These are phyloP conservation scores for Pseudopyricularia javanii DNA, from an alignment of 2,329 filamentous ascomycete genomes.

Conservation along the genomic window DNA sequence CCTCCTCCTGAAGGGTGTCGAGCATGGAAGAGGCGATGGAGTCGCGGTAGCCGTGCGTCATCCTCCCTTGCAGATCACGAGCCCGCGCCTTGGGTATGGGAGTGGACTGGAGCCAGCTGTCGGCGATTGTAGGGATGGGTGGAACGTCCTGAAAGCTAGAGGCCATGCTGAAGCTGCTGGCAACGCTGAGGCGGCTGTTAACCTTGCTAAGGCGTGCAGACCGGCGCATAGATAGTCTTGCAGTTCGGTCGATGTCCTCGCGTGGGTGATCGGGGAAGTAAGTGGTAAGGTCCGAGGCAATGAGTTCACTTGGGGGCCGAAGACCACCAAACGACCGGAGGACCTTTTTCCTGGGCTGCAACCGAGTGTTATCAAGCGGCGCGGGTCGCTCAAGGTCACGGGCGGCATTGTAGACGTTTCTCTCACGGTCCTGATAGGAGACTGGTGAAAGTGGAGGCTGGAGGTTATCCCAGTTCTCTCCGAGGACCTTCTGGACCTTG, in stretches of 20 bases:
- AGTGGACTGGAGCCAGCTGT: constrained; percentile 68
- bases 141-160: constrained; percentile 89
- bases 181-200: constrained; percentile 84
- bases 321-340: constrained; percentile 79
- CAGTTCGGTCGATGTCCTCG: constrained; percentile 91
- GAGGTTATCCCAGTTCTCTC: constrained; percentile 71
- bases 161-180: constrained; percentile 84
- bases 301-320: constrained; percentile 89
- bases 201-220: constrained; percentile 86
- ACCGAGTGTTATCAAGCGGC: constrained; percentile 24
- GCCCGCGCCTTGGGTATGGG: constrained; percentile 37
- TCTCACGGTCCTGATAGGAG: constrained; percentile 57
- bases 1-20: constrained; percentile 80
- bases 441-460: constrained; percentile 77
- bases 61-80: constrained; percentile 28
- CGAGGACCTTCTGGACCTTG: constrained; percentile 81
- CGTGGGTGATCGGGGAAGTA: constrained; percentile 95
- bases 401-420: constrained; percentile 48
- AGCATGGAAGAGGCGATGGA: constrained; percentile 82
- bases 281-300: constrained; percentile 87
- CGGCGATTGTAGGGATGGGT: constrained; percentile 88
- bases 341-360: constrained; percentile 32
- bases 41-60: constrained; percentile 61
- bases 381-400: constrained; percentile 45
- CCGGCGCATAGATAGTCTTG: constrained; percentile 80